Evolutionary conservation across 441 rosid species (phyloP).

Genomic region (Theobroma grandiflorum): DNA sequence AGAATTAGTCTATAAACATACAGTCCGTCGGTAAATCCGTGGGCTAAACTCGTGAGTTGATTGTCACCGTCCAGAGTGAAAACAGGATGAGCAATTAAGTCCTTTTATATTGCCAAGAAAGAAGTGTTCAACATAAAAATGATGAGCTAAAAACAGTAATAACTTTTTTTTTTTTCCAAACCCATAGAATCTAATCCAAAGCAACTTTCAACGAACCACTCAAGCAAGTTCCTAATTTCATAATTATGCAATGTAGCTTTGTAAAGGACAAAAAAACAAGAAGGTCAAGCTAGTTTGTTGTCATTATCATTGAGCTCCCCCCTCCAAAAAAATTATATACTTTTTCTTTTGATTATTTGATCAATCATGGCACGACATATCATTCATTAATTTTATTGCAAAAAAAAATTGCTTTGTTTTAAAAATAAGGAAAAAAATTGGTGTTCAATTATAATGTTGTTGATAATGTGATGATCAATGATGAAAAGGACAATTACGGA

Average conservation of each 20-base stretch:
- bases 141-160: background rate
- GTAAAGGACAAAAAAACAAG: background rate
- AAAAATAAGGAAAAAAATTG: background rate
- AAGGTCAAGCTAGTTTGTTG: background rate
- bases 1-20: too few relatives aligned
- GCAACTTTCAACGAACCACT: constrained; percentile 22
- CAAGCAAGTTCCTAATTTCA: constrained; percentile 19
- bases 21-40: too few relatives aligned
- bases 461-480: constrained; percentile 33
- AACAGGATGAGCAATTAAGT: background rate
- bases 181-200: constrained; percentile 5
- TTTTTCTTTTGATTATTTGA: background rate
- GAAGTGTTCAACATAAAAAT: constrained; percentile 3
- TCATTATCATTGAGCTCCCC: constrained; percentile 23
- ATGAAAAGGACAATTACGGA: background rate
- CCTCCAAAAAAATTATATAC: background rate
- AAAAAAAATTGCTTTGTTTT: background rate
- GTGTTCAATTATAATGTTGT: constrained; percentile 33
- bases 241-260: constrained; percentile 22
- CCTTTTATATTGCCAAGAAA: background rate
- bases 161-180: background rate
- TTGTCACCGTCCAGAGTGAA: background rate
- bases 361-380: constrained; percentile 20
- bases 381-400: constrained; percentile 17
- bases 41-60: background rate